phyloP scores from a whole-genome alignment of 495 filamentous ascomycete genomes.

The Lepraria neglecta region DNA sequence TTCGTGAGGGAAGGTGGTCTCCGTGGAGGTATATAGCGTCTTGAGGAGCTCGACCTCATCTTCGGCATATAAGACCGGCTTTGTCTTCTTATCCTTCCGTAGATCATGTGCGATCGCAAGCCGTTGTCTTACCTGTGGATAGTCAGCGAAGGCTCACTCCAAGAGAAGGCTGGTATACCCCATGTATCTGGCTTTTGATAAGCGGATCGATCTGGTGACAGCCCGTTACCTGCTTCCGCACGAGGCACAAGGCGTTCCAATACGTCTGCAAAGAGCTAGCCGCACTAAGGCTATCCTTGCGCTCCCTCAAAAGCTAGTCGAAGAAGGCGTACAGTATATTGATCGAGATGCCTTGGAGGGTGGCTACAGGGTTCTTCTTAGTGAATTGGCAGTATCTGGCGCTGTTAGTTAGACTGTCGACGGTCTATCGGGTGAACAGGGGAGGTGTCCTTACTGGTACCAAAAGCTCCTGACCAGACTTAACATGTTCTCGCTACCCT shows the following conservation, averaged over 20 bases:
- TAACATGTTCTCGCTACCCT: background rate
- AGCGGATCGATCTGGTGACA: background rate
- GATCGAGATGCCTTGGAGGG: background rate
- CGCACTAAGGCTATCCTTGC: background rate
- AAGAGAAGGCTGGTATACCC: background rate
- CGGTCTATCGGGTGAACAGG: background rate
- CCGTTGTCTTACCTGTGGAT: background rate
- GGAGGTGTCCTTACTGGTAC: background rate
- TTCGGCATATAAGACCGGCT: constrained; percentile 8
- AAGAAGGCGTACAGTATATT: background rate
- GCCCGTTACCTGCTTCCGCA: background rate
- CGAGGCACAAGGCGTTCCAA: background rate
- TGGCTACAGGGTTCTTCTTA: background rate
- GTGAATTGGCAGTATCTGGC: background rate
- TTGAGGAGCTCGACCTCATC: constrained; percentile 16
- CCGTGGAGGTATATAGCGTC: constrained; percentile 5
- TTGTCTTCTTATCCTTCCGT: constrained; percentile 12
- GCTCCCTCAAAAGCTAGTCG: background rate
- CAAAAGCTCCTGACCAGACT: background rate
- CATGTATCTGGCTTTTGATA: background rate
- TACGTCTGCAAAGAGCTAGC: background rate
- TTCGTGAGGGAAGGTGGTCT: constrained; percentile 11
- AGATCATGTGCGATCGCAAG: constrained; percentile 6
- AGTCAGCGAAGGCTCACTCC: background rate
- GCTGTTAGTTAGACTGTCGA: background rate